A percentile compares a stretch with the other conserved stretches of the same genome.
Evolutionary conservation across 192 early-diverging fungal genomes (phyloP).

Genomic region (Entomortierella lignicola): DNA sequence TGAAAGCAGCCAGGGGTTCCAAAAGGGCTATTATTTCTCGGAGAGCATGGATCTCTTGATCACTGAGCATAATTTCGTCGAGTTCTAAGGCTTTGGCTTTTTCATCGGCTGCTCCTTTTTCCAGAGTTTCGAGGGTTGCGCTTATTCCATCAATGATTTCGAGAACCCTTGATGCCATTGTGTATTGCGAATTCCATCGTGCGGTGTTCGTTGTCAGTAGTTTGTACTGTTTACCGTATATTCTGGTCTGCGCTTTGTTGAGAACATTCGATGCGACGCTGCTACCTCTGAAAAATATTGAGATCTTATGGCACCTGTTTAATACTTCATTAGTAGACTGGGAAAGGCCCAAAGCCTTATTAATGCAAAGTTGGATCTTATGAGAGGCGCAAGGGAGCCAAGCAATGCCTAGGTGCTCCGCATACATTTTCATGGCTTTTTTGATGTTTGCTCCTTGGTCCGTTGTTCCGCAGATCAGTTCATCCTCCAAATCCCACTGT

Average conservation of each 20-base stretch:
- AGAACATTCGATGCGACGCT: conserved; percentile 10
- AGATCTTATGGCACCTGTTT: conserved; percentile 15
- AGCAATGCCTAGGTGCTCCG: not conserved
- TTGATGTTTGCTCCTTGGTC: not conserved
- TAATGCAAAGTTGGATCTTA: conserved; percentile 28
- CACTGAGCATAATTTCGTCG: not conserved
- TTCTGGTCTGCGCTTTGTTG: conserved; percentile 1
- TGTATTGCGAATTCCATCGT: conserved; percentile 19
- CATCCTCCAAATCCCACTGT: too few relatives aligned
- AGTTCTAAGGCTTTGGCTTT: conserved; percentile 9
- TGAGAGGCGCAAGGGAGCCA: conserved; percentile 15
- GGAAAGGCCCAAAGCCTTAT: conserved; percentile 7
- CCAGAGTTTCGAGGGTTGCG: conserved; percentile 2
- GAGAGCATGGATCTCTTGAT: conserved; percentile 9
- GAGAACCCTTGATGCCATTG: conserved; percentile 14
- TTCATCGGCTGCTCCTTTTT: not conserved
- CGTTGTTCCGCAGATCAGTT: too few relatives aligned
- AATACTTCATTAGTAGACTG: not conserved
- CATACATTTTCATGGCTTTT: not conserved
- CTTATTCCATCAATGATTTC: conserved; percentile 1
- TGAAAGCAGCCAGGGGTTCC: conserved; percentile 12
- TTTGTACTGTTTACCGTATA: not conserved
- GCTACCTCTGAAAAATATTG: conserved; percentile 22
- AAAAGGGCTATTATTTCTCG: conserved; percentile 14
- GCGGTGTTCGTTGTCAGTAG: conserved; percentile 9